phyloP scores from a whole-genome alignment of 1,139 yeast species.

The Candida albicans region DNA sequence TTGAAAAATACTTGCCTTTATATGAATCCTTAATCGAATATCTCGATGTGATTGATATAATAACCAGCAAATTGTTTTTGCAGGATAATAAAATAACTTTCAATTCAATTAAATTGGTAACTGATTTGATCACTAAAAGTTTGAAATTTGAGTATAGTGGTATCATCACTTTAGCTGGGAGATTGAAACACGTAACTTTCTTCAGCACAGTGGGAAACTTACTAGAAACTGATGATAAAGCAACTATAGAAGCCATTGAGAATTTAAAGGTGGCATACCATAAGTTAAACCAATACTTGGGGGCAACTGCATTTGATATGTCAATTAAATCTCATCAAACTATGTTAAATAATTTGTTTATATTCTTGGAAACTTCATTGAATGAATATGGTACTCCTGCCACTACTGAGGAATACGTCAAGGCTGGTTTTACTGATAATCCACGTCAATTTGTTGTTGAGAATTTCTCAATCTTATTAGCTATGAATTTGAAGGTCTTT shows the following conservation, averaged over 20 bases:
- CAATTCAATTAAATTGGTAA: slow-evolving; percentile 47
- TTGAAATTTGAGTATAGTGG: slow-evolving; percentile 41
- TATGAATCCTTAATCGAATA: slow-evolving; percentile 45
- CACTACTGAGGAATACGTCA: slow-evolving; percentile 44
- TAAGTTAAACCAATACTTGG: slow-evolving; percentile 40
- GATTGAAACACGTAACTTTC: slow-evolving; percentile 47
- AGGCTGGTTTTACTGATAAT: slow-evolving; percentile 49
- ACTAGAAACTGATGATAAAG: slow-evolving; percentile 40
- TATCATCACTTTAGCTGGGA: slow-evolving; percentile 43
- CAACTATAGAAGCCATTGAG: slow-evolving; percentile 33
- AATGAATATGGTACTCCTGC: slow-evolving; percentile 49
- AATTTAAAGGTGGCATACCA: slow-evolving; percentile 38
- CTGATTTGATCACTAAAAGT: slow-evolving; percentile 46
- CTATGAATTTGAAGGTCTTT: slow-evolving; percentile 54
- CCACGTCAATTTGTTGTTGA: slow-evolving; percentile 44
- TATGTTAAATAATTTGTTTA: slow-evolving; percentile 43
- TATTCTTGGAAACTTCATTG: slow-evolving; percentile 41
- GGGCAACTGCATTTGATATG: slow-evolving; percentile 38
- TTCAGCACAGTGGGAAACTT: slow-evolving; percentile 43
- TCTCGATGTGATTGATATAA: slow-evolving; percentile 43
- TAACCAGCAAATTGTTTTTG: slow-evolving; percentile 41
- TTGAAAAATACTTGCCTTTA: slow-evolving; percentile 40
- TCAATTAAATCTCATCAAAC: slow-evolving; percentile 42
- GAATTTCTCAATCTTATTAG: slow-evolving; percentile 41
- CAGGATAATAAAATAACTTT: slow-evolving; percentile 48